Base-by-base conservation (phyloP, 2,329 filamentous ascomycete species). In the Calonectria ilicicola region DNA sequence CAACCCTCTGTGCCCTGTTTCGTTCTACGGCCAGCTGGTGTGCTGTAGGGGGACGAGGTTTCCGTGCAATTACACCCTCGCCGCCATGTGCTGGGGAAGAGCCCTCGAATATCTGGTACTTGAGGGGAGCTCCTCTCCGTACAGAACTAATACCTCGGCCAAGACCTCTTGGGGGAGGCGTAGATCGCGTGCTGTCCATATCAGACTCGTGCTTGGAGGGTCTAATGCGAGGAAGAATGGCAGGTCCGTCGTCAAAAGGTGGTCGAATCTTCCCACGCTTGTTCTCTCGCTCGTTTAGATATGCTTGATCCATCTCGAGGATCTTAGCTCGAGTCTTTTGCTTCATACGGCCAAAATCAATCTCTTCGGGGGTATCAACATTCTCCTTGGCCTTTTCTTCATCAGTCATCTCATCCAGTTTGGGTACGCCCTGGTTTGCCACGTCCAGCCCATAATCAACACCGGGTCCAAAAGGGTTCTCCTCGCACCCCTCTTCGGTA, bases 381-480 rank as follows among this genome's bases (percentile, higher is more conserved):
- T 97, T 97, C 83, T 97, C 94, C 29, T 84, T 77, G 1, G 85
- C 88, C 77, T 92, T 90, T 79, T 95, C 88, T 53, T 94, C 93
- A 1, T 89, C 85, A 0, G 89, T 90, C 86, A 97, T 87, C 77
- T 89, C 86, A 38, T 90, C 88, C 75, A 97, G 88, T 17, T 88
- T 83, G 4, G 95, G 93, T 5, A 96, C 90, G 74, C 91, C 91
- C 80, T 93, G 91, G 74, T 93, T 93, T 49, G 91, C 90, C 2
- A 93, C 90, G 72, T 91, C 89, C 1, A 90, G 85, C 10, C 87
- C 89, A 74, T 93, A 93, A 79, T 93, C 91, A 2, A 93, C 90
- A 15, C 91, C 92, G 14, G 87, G 82, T 0, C 97, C 97, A 79
- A 98, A 99, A 0, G 97, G 97, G 80, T 99, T 99, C 78, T 94